Evolutionary conservation across 176 grass and related monocot species (phyloP), one percentile per base, ranked within the genome.

Genomic region (Thinopyrum elongatum): DNA sequence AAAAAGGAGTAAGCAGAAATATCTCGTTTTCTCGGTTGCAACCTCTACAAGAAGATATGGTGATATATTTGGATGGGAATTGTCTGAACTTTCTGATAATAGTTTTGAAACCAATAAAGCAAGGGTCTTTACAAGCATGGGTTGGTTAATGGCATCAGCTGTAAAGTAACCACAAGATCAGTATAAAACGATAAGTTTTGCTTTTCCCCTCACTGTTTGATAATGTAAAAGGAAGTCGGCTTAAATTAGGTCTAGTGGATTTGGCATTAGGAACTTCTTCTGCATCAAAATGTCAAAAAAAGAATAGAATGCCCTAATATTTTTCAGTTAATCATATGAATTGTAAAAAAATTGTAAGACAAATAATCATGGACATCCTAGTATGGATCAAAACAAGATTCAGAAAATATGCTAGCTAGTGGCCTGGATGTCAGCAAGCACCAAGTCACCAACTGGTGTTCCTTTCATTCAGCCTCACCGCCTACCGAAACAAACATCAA

Each of bases 351-450:
- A 68, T 69, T 67, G 4, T 13, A 65, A 39, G 30, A 75, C 15
- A 75, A 73, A 17, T 19, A 75, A 49, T 29, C 46, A 55, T 53
- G 29, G 34, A 35, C 36, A 23, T 77, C 63, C 35, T 60, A 88
- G 21, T 47, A 66, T 29, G 59, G 63, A 87, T 88, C 63, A 83
- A 28, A 83, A 5, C 42, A 75, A 49, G n/a, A 53, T 34, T 63
- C 16, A 39, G 17, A 41, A 53, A 75, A 34, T 38, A 82, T 58
- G 13, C 26, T 71, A 19, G 39, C 44, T 46, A 87, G 44, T 90
- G 85, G 59, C 16, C 46, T 65, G 16, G 71, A 60, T 80, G 68
- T 84, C 85, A 84, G 67, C 76, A 84, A 42, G 67, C 80, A 84
- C 89, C 67, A 62, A 67, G 33, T 10, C 80, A 84, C 80, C 66